Evolutionary conservation across 2,329 filamentous ascomycete genomes (phyloP), one percentile per base, ranked within the genome.

Genomic region (Fusarium praegraminearum): DNA sequence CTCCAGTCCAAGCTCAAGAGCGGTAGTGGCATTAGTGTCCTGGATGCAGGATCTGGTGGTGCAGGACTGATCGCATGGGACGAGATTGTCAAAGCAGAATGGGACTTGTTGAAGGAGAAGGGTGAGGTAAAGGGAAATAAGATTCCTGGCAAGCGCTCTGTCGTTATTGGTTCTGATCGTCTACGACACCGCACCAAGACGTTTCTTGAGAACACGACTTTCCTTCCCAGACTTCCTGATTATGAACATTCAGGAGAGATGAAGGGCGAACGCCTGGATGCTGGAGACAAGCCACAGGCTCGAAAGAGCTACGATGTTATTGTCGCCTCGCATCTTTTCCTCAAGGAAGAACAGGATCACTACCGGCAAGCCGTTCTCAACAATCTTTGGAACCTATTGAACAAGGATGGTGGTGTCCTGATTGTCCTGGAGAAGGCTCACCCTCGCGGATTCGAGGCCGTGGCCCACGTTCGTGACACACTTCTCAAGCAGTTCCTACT

Each of bases 371-470:
- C 91, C 35, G 85, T 96, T 54, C 83, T 98, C 22, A 90, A 97
- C 76, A 97, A 97, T 65, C 86, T 98, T 2, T 99, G 96, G 96
- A 90, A 89, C 16, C 84, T 98, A 52, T 84, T 98, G 6, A 93
- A 92, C 54, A 92, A 92, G 2, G 86, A 94, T 20, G 95, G 95
- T 2, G 96, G 96, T 36, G 87, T 99, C 16, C 84, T 99, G 7
- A 88, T 98, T 50, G 81, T 98, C 5, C 82, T 98, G 24, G 96
- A 99, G 78, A 98, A 98, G 78, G 96, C 94, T 0, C 88, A 97
- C 15, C 93, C 94, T 15, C 89, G 93, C 44, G 96, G 96, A 0
- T 99, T 99, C 71, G 96, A 98, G 78, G 92, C 93, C 16, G 89
- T 99, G 41, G 95, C 93, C 13, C 92, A 91, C 49, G 94, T 94